These are phyloP conservation scores for Lipomyces kockii DNA, from an alignment of 805 yeast species.

Conservation along the genomic window DNA sequence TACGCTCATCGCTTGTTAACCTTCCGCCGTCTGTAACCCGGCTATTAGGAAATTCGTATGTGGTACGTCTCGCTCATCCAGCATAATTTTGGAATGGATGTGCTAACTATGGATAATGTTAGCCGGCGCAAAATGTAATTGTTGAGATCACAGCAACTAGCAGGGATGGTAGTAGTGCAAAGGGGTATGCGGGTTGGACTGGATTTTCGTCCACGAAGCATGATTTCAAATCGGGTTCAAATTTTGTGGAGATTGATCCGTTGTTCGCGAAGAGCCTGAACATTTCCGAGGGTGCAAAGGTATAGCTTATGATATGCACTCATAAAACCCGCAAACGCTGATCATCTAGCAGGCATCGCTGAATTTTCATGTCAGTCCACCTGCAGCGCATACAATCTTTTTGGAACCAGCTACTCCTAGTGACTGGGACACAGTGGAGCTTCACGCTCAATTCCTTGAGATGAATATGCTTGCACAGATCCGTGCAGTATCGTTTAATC, in stretches of 20 bases:
- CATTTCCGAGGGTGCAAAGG: constrained; percentile 51
- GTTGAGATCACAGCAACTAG: constrained; percentile 49
- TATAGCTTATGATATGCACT: not conserved
- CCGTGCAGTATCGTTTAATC: constrained; percentile 62
- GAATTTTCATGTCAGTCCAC: constrained; percentile 54
- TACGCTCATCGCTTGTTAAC: constrained; percentile 58
- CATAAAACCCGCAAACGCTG: not conserved
- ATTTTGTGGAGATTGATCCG: constrained; percentile 66
- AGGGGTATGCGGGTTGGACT: constrained; percentile 66
- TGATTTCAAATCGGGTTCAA: constrained; percentile 31
- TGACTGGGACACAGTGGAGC: constrained; percentile 91
- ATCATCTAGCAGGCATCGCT: constrained; percentile 45
- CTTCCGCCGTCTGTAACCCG: constrained; percentile 57
- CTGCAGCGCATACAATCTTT: constrained; percentile 64
- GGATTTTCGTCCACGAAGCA: constrained; percentile 53
- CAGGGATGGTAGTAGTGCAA: constrained; percentile 30
- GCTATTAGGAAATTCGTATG: constrained; percentile 55
- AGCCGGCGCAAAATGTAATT: constrained; percentile 60
- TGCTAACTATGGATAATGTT: constrained; percentile 9
- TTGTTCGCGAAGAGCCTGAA: constrained; percentile 60
- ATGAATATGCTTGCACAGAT: constrained; percentile 76
- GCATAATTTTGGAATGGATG: not conserved
- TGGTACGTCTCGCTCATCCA: constrained; percentile 46
- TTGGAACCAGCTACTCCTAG: constrained; percentile 76
- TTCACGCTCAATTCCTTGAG: constrained; percentile 78